A percentile compares a stretch with the other conserved stretches of the same genome.
Conservation (phyloP, 2,329 filamentous ascomycete genomes). For the Aspergillus sp. region DNA sequence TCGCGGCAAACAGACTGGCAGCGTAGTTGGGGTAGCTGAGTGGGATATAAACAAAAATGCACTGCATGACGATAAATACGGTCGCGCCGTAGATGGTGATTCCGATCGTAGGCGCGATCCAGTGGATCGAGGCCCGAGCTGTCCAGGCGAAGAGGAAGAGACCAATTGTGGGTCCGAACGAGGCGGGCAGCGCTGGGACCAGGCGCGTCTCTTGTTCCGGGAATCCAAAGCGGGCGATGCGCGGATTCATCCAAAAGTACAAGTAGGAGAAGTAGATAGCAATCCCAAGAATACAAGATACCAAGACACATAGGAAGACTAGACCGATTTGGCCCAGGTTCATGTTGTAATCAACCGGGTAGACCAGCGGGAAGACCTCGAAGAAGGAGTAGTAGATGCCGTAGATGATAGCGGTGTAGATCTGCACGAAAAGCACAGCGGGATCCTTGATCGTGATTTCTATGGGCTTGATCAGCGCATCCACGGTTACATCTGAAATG, state of each 20-base stretch:
- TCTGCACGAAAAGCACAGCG: slow-evolving; percentile 58
- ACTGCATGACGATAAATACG: slow-evolving; percentile 41
- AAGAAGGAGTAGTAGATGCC: slow-evolving; percentile 54
- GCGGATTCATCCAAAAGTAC: slow-evolving; percentile 49
- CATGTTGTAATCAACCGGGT: slow-evolving; percentile 58
- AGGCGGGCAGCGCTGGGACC: slow-evolving; percentile 51
- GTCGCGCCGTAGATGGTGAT: slow-evolving; percentile 35
- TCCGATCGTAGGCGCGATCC: slow-evolving; percentile 36
- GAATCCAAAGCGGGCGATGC: slow-evolving; percentile 48
- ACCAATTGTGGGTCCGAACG: slow-evolving; percentile 54
- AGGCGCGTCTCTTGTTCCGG: slow-evolving; percentile 53
- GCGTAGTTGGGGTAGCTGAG: slow-evolving; percentile 24
- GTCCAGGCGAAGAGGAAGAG: slow-evolving; percentile 50
- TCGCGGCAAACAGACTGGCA: slow-evolving; percentile 31
- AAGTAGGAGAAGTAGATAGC: slow-evolving; percentile 52
- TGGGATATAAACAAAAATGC: slow-evolving; percentile 34
- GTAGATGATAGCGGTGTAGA: slow-evolving; percentile 61
- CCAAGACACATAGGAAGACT: slow-evolving; percentile 58
- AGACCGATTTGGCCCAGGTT: slow-evolving; percentile 56
- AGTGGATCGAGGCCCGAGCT: slow-evolving; percentile 20
- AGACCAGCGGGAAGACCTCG: slow-evolving; percentile 65
- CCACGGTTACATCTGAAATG: background rate
- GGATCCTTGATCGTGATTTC: slow-evolving; percentile 62
- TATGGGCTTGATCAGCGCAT: slow-evolving; percentile 59
- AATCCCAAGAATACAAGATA: slow-evolving; percentile 53